phyloP scores from a whole-genome alignment of 257 asterid genomes.

The Henckelia pumila region DNA sequence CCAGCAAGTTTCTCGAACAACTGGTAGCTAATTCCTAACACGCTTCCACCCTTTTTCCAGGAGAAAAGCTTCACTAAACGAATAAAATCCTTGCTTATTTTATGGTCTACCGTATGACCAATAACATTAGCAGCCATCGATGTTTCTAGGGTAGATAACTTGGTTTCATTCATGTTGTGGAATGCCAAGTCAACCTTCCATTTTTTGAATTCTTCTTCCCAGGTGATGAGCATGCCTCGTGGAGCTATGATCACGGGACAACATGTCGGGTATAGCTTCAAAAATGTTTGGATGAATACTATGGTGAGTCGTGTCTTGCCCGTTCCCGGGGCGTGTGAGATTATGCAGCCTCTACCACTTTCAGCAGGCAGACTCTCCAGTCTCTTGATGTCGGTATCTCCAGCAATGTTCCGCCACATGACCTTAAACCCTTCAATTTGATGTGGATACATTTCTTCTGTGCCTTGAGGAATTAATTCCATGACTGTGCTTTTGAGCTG shows the following conservation, averaged over 20 bases:
- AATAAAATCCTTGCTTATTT: constrained; percentile 3
- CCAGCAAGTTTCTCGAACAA: constrained; percentile 55
- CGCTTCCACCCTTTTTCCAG: constrained; percentile 53
- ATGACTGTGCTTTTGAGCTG: constrained; percentile 42
- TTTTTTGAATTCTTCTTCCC: constrained; percentile 63
- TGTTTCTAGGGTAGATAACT: constrained; percentile 35
- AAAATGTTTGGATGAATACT: constrained; percentile 57
- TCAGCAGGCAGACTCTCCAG: constrained; percentile 26
- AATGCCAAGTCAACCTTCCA: constrained; percentile 51
- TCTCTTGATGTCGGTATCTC: constrained; percentile 46
- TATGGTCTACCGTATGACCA: not conserved
- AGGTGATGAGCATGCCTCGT: constrained; percentile 59
- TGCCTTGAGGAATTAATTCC: constrained; percentile 42
- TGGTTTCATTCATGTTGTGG: constrained; percentile 55
- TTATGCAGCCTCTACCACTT: constrained; percentile 69
- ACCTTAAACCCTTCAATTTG: constrained; percentile 63
- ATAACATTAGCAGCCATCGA: constrained; percentile 13
- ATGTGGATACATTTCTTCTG: constrained; percentile 48
- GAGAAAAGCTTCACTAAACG: constrained; percentile 48
- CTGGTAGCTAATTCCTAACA: constrained; percentile 53
- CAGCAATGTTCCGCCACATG: constrained; percentile 67
- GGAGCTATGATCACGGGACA: constrained; percentile 77
- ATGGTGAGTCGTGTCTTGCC: constrained; percentile 72
- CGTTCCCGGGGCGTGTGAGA: constrained; percentile 90
- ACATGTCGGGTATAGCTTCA: constrained; percentile 52